Conservation (phyloP, 2,329 filamentous ascomycete genomes). For the Aquanectria penicillioides region DNA sequence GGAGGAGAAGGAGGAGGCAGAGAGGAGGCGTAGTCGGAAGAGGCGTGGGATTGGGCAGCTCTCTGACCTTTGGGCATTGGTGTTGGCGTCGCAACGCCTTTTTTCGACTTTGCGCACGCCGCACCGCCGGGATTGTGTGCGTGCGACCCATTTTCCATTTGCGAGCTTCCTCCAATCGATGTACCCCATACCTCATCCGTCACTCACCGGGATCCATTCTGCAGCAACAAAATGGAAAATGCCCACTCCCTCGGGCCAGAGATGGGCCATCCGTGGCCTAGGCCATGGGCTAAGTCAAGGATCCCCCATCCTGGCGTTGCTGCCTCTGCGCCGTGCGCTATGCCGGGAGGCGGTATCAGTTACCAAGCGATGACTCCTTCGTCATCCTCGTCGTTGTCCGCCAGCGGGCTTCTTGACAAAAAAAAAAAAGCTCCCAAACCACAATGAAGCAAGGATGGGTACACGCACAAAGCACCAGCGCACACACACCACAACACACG, state of each 20-base stretch:
- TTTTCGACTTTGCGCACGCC: slow-evolving; percentile 40
- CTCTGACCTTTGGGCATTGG: slow-evolving; percentile 34
- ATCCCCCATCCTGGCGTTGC: slow-evolving; percentile 10
- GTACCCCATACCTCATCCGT: slow-evolving; percentile 23
- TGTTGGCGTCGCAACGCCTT: slow-evolving; percentile 40
- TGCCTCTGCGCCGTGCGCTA: no score
- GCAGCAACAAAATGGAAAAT: slow-evolving; percentile 29
- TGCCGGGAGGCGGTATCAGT: slow-evolving; percentile 20
- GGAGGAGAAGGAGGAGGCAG: slow-evolving; percentile 11
- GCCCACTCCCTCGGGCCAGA: slow-evolving; percentile 27
- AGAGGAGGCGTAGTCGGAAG: slow-evolving; percentile 12
- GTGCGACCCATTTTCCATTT: slow-evolving; percentile 39
- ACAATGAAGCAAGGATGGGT: slow-evolving; percentile 2
- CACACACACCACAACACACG: slow-evolving; percentile 10
- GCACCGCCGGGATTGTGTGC: slow-evolving; percentile 39
- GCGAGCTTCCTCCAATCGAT: slow-evolving; percentile 32
- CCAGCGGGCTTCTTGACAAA: slow-evolving; percentile 4
- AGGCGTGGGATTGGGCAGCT: slow-evolving; percentile 42
- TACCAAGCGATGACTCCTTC: slow-evolving; percentile 20
- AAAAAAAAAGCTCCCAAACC: slow-evolving; percentile 4
- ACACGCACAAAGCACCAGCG: slow-evolving; percentile 8
- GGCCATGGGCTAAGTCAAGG: slow-evolving; percentile 13
- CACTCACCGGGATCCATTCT: slow-evolving; percentile 25
- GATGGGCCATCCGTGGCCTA: slow-evolving; percentile 6
- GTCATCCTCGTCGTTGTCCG: slow-evolving; percentile 19